These are phyloP conservation scores for Fusarium temperatum DNA, from an alignment of 2,329 filamentous ascomycete species.

Conservation along the genomic window DNA sequence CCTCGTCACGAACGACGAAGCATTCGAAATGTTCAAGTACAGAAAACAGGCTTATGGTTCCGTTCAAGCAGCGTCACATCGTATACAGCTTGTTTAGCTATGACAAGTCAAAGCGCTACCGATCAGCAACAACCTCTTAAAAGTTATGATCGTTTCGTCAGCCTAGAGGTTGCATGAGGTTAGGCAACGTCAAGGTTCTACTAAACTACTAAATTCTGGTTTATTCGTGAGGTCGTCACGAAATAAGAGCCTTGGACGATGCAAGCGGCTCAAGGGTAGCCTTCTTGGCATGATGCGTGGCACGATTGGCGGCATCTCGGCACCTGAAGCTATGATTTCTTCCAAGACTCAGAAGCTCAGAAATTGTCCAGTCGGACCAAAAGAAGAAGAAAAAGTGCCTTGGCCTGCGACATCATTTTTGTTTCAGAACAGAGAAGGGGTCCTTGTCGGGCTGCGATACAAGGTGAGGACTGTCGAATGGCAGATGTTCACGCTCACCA, in stretches of 20 bases:
- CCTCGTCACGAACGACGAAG: background rate
- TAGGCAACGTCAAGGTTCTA: background rate
- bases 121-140: conserved; percentile 3
- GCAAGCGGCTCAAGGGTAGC: conserved; percentile 28
- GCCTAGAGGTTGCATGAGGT: background rate
- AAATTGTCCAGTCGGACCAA: conserved; percentile 10
- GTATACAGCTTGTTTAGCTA: background rate
- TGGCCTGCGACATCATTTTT: conserved; percentile 33
- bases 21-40: background rate
- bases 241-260: conserved; percentile 27
- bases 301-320: conserved; percentile 7
- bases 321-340: conserved; percentile 1
- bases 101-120: background rate
- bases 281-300: conserved; percentile 19
- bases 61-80: background rate
- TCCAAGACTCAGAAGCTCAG: background rate
- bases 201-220: background rate
- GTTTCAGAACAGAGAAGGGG: conserved; percentile 31
- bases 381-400: background rate
- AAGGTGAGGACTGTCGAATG: conserved; percentile 16
- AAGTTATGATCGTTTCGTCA: conserved; percentile 3
- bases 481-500: conserved; percentile 19
- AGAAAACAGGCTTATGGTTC: background rate
- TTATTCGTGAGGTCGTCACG: background rate
- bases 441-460: conserved; percentile 2